A percentile compares a stretch with the other conserved stretches of the same genome.
Conservation (phyloP, 306 rosid genomes). For the Trifolium fragiferum region DNA sequence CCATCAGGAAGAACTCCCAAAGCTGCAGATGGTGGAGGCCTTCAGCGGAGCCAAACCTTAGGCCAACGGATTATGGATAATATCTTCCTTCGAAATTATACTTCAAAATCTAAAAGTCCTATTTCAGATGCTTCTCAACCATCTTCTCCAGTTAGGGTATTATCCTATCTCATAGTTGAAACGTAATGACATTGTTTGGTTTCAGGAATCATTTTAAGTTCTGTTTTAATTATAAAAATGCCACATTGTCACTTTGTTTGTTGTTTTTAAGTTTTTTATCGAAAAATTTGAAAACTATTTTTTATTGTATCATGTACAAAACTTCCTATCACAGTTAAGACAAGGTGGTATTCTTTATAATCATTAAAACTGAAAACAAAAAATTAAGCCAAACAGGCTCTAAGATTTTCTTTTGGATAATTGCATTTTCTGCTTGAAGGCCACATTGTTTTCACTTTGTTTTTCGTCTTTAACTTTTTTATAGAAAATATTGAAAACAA, state of each 20-base stretch:
- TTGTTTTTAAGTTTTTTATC: not conserved
- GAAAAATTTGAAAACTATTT: not conserved
- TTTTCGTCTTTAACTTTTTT: not conserved
- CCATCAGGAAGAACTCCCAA: slow-evolving; percentile 70
- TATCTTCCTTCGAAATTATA: slow-evolving; percentile 84
- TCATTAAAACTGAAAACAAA: slow-evolving; percentile 8
- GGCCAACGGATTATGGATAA: slow-evolving; percentile 98
- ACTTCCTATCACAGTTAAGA: not conserved
- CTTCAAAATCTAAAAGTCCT: slow-evolving; percentile 73
- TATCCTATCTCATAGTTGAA: slow-evolving; percentile 2
- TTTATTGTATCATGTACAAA: not conserved
- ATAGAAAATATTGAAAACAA: not conserved
- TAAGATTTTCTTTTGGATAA: slow-evolving; percentile 32
- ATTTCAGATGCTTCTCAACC: slow-evolving; percentile 78
- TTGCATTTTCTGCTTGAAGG: not conserved
- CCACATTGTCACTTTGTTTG: slow-evolving; percentile 2
- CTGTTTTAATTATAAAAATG: slow-evolving; percentile 5
- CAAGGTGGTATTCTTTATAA: not conserved
- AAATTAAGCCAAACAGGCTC: not conserved
- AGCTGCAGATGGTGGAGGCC: slow-evolving; percentile 67
- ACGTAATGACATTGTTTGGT: not conserved
- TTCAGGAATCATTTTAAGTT: not conserved
- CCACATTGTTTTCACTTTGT: too few relatives aligned
- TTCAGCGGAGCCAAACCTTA: slow-evolving; percentile 82
- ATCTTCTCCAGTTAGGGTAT: slow-evolving; percentile 85